Evolutionary conservation across 495 filamentous ascomycete species (phyloP).

Genomic region (Podospora pseudocomata): DNA sequence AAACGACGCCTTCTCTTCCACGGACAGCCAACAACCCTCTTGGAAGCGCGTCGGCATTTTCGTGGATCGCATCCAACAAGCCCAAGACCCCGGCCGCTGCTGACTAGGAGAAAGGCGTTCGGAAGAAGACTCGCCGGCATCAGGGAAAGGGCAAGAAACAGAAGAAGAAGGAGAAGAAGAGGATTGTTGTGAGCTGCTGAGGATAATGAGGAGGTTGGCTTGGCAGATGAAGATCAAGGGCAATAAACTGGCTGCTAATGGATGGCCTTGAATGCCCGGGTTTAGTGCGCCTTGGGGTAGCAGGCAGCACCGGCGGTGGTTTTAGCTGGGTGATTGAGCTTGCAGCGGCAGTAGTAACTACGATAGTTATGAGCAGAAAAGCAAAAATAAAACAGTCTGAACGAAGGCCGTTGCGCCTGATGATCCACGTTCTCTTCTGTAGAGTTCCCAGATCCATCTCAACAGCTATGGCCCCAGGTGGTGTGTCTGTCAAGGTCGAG

Average conservation of each 20-base stretch:
- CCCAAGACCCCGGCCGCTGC: slow-evolving; percentile 35
- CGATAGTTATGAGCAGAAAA: not conserved
- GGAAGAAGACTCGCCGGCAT: not conserved
- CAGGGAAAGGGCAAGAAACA: not conserved
- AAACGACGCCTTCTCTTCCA: slow-evolving; percentile 31
- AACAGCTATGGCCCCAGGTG: too few species aligned
- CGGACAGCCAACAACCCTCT: slow-evolving; percentile 67
- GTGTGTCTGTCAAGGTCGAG: too few species aligned
- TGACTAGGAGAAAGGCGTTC: slow-evolving; percentile 24
- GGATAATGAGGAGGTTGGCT: not conserved
- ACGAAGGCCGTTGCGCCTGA: not conserved
- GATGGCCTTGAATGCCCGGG: not conserved
- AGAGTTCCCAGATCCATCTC: too few species aligned
- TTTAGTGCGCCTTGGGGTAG: not conserved
- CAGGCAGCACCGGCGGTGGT: not conserved
- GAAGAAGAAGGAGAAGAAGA: not conserved
- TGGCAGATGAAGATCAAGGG: not conserved
- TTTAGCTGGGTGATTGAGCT: not conserved
- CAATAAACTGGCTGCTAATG: not conserved
- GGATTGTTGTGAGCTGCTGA: not conserved
- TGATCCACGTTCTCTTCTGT: too few species aligned
- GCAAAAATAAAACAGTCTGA: not conserved
- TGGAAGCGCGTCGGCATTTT: slow-evolving; percentile 89
- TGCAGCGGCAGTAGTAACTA: not conserved
- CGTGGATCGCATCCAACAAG: slow-evolving; percentile 61